Base-by-base conservation (phyloP, 441 rosid genomes). In the Corymbia citriodora region DNA sequence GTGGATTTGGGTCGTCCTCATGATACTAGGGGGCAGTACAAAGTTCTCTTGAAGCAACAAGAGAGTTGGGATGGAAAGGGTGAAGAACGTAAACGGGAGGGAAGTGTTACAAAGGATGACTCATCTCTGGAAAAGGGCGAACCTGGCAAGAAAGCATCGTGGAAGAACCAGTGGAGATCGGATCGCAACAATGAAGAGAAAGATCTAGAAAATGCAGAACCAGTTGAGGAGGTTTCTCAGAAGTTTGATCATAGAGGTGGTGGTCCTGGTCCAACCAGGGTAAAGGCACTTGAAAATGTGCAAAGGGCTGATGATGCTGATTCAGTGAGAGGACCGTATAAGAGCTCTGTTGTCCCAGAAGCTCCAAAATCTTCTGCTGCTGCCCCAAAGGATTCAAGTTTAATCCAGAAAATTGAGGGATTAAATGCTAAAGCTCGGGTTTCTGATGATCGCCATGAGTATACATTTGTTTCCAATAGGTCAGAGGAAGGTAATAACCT, bases 401-500 rank as follows among this genome's bases (percentile, higher is more conserved):
- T 96, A 93, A 96, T 98, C 90, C 96, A 95, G 95, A 97, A 98
- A 93, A 97, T 98, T 88, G 97, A 98, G 94, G 95, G 97, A 88
- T 93, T 93, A 92, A 92, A 88, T 92, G 92, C 92, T 81, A 93
- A 93, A 90, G 89, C 89, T 33, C 92, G 92, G 48, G 90, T 81
- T 50, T 88, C 92, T 82, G 92, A 91, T 88, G 87, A 48, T n/a
- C 87, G 87, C 12, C 70, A 74, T 49, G 92, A 91, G 45, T 72
- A 50, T 86, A 63, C 85, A 65, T 48, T 81, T 54, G 79, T 90
- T 90, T 36, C 90, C 65, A 68, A 79, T 54, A 88, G 91, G 89
- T 31, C n/a, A 19, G 91, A 33, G 61, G 89, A 85, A 48, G 89
- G 59, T 36, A 88, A 83, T 63, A 88, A 55, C 59, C 49, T 52